These are phyloP conservation scores for Desmodesmus armatus DNA, from an alignment of 139 green algal genomes.

Conservation along the genomic window DNA sequence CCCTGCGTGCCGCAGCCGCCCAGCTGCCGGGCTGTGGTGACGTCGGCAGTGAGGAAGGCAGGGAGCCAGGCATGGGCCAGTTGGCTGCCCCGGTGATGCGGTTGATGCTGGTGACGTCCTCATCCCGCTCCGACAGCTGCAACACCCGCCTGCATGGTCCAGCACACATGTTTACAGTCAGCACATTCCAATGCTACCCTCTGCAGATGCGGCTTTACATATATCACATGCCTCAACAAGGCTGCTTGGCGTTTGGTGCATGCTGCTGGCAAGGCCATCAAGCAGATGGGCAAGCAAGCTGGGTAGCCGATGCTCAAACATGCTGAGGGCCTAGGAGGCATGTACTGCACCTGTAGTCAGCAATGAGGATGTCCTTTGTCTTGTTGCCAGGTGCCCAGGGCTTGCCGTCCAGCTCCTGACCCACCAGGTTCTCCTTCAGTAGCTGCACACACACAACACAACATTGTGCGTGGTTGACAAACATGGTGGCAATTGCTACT, in stretches of 20 bases:
- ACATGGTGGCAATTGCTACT: neutral
- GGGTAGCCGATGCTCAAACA: too few species aligned
- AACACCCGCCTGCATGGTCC: slow-evolving; percentile 36
- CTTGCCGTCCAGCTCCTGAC: slow-evolving; percentile 50
- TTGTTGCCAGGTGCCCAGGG: slow-evolving; percentile 58
- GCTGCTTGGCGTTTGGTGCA: neutral
- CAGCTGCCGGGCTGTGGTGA: neutral
- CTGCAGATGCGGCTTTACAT: too few species aligned
- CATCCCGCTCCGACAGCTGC: slow-evolving; percentile 1
- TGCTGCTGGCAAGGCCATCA: too few species aligned
- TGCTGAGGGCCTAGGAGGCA: too few species aligned
- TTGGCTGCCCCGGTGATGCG: slow-evolving; percentile 38
- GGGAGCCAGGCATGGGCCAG: slow-evolving; percentile 32
- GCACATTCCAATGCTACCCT: neutral
- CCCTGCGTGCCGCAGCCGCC: neutral
- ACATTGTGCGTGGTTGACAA: too few species aligned
- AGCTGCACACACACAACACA: slow-evolving; percentile 37
- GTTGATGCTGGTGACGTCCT: slow-evolving; percentile 30
- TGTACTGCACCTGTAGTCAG: slow-evolving; percentile 56
- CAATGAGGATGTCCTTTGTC: slow-evolving; percentile 64
- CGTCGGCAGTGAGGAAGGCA: too few species aligned
- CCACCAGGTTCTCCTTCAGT: slow-evolving; percentile 58
- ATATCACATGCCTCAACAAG: neutral
- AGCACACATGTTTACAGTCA: neutral
- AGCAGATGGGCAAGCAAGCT: too few species aligned